Evolutionary conservation across 208 protist species (phyloP).

Genomic region (Leishmania arabica): DNA sequence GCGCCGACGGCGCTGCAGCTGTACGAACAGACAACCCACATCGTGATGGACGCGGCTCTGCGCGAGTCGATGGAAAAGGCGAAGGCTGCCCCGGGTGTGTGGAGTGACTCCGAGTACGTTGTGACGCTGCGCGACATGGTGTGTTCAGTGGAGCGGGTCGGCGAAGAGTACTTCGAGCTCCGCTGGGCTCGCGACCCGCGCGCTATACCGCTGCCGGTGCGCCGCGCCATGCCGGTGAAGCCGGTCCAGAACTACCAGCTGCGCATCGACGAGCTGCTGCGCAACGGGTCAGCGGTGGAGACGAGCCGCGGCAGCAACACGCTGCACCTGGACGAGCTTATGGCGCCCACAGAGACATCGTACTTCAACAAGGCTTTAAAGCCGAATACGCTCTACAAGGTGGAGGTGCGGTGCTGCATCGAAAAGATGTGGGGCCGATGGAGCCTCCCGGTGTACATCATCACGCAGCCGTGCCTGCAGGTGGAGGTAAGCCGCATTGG

Average conservation of each 20-base stretch:
- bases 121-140: conserved; percentile 87
- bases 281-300: conserved; percentile 46
- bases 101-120: conserved; percentile 72
- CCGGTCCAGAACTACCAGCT: conserved; percentile 68
- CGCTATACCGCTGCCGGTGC: conserved; percentile 42
- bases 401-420: conserved; percentile 81
- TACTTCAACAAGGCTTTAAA: conserved; percentile 61
- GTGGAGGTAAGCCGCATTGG: conserved; percentile 66
- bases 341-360: conserved; percentile 27
- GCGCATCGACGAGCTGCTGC: conserved; percentile 74
- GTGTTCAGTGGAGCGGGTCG: conserved; percentile 59
- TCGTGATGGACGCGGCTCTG: conserved; percentile 31
- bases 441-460: conserved; percentile 71
- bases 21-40: conserved; percentile 12
- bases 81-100: conserved; percentile 67
- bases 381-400: conserved; percentile 80
- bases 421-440: conserved; percentile 89
- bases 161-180: conserved; percentile 84
- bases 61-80: conserved; percentile 44
- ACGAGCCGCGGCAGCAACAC: conserved; percentile 22
- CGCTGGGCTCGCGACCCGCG: conserved; percentile 78
- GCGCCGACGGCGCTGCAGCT: conserved; percentile 7
- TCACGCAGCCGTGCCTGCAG: conserved; percentile 83
- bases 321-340: conserved; percentile 39
- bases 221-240: conserved; percentile 46